These are phyloP conservation scores for Excoecaria cochinchinensis DNA, from an alignment of 345 rosid genomes.

Conservation along the genomic window DNA sequence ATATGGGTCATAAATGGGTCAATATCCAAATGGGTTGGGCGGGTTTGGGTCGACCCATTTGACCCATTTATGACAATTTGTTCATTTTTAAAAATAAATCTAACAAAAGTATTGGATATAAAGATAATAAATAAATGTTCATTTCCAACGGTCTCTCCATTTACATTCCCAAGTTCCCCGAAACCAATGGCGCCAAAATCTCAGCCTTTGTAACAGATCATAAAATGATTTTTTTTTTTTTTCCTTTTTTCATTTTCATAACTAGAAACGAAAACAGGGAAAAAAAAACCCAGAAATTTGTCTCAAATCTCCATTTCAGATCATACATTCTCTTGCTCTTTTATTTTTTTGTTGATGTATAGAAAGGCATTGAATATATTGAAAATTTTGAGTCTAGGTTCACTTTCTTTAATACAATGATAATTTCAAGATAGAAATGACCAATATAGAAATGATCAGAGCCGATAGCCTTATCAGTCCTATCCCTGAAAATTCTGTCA, in stretches of 20 bases:
- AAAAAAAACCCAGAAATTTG: conserved; percentile 17
- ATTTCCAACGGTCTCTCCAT: conserved; percentile 15
- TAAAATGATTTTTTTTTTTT: conserved; percentile 3
- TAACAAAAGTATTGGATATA: too few species aligned
- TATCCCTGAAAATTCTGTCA: conserved; percentile 40
- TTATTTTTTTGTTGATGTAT: too few species aligned
- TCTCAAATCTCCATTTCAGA: background rate
- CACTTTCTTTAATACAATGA: conserved; percentile 15
- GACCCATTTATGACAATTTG: too few species aligned
- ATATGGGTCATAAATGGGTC: too few species aligned
- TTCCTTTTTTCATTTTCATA: background rate
- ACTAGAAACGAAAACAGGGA: background rate
- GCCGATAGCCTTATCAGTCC: conserved; percentile 18
- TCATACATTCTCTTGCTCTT: background rate
- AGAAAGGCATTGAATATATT: background rate
- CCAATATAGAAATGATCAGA: conserved; percentile 35
- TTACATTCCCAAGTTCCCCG: conserved; percentile 39
- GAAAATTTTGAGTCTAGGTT: background rate
- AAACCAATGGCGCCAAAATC: conserved; percentile 68
- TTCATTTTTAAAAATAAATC: too few species aligned
- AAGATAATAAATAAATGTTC: too few species aligned
- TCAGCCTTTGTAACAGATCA: conserved; percentile 46
- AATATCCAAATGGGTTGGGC: too few species aligned
- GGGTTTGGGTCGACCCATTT: too few species aligned
- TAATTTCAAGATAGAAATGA: conserved; percentile 28